These are phyloP conservation scores for Hemisphaericaspora nanyangensis DNA, from an alignment of 805 yeast genomes.

Conservation along the genomic window DNA sequence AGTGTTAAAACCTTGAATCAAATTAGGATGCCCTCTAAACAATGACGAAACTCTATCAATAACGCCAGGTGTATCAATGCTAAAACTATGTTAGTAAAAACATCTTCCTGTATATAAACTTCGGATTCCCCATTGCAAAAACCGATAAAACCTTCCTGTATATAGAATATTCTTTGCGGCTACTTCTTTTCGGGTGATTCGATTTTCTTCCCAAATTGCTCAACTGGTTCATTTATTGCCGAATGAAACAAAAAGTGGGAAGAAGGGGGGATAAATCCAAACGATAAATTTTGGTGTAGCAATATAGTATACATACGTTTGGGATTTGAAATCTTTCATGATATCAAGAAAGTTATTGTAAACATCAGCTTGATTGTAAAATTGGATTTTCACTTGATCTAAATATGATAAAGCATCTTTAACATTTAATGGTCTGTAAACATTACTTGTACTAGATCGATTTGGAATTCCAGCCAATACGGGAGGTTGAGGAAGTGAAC, in stretches of 20 bases:
- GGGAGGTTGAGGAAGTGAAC: slow-evolving; percentile 15
- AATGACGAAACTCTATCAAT: slow-evolving; percentile 90
- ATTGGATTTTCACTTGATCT: slow-evolving; percentile 93
- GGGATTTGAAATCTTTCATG: slow-evolving; percentile 98
- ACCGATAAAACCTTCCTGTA: no score
- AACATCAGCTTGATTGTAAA: slow-evolving; percentile 88
- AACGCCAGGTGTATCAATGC: slow-evolving; percentile 97
- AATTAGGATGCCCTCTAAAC: slow-evolving; percentile 87
- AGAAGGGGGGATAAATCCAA: no score
- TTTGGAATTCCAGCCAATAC: slow-evolving; percentile 32
- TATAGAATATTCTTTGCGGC: no score
- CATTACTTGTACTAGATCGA: slow-evolving; percentile 37
- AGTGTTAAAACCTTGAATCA: slow-evolving; percentile 96
- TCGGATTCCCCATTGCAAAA: no score
- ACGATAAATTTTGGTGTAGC: no score
- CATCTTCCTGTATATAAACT: no score
- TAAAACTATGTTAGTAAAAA: slow-evolving; percentile 19
- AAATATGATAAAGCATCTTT: slow-evolving; percentile 93
- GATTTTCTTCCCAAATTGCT: no score
- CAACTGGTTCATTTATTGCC: no score
- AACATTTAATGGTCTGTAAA: slow-evolving; percentile 82
- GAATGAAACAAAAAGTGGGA: no score
- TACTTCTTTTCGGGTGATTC: no score
- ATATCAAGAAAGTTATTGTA: slow-evolving; percentile 94
- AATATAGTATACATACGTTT: slow-evolving; percentile 61